Conservation (phyloP, 805 yeast species). For the fission yeast (Schizosaccharomyces pombe) region DNA sequence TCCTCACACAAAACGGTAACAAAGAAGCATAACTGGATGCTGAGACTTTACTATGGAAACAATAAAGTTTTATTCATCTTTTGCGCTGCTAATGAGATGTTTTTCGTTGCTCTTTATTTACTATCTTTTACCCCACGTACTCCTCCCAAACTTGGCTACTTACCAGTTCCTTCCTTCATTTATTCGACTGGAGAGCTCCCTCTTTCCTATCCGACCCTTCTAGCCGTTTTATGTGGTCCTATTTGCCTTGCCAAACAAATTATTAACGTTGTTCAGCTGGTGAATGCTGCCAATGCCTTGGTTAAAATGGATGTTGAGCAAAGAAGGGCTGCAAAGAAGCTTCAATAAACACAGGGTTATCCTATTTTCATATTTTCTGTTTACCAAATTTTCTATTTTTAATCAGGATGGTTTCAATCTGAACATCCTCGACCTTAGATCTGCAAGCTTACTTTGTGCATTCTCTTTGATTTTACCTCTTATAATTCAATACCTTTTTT, state of each 20-base stretch:
- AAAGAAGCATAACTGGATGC: slow-evolving; percentile 41
- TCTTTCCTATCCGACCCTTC: slow-evolving; percentile 35
- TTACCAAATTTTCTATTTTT: too few relatives aligned
- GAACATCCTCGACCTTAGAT: too few relatives aligned
- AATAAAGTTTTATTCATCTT: slow-evolving; percentile 61
- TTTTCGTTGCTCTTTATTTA: slow-evolving; percentile 72
- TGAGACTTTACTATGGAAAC: slow-evolving; percentile 71
- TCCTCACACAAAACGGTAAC: slow-evolving; percentile 65
- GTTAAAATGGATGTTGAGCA: slow-evolving; percentile 55
- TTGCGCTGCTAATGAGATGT: slow-evolving; percentile 82
- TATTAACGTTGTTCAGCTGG: slow-evolving; percentile 70
- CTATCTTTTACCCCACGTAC: slow-evolving; percentile 32
- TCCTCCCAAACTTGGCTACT: slow-evolving; percentile 20
- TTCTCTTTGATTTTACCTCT: too few relatives aligned
- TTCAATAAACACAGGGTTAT: neutral
- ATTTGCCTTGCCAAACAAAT: slow-evolving; percentile 77
- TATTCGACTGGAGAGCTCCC: slow-evolving; percentile 12
- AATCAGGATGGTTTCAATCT: too few relatives aligned
- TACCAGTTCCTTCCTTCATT: slow-evolving; percentile 6
- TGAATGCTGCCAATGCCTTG: slow-evolving; percentile 57
- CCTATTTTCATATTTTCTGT: too few relatives aligned
- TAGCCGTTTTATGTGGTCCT: slow-evolving; percentile 46
- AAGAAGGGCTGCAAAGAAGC: slow-evolving; percentile 13
- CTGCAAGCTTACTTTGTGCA: too few relatives aligned
- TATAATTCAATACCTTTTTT: too few relatives aligned